Evolutionary conservation across 768 basidiomycete genomes (phyloP), one percentile per base, ranked within the genome.

Genomic region (Hygrophorus pudorinus): DNA sequence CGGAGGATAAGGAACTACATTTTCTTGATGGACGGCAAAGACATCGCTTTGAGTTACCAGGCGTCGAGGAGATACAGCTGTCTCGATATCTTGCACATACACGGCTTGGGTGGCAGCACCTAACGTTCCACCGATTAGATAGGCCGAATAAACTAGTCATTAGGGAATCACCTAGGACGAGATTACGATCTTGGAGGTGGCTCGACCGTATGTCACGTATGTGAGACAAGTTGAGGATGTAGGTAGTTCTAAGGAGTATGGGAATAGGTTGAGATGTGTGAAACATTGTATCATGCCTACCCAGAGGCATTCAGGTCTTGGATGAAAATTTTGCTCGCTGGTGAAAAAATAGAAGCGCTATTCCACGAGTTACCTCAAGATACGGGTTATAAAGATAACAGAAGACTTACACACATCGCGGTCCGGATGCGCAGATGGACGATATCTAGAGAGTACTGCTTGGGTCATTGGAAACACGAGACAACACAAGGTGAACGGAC

Each of bases 31-130:
- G n/a, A 83, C 60, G 2, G 81, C 59, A 49, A 85, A 75, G 0
- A 83, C 76, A 52, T 84, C 81, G 42, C 80, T 82, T 14, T 65
- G 51, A 2, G 80, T 81, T 20, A 66, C 58, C 8, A 85, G 55
- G 46, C 59, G 52, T 42, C 64, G 61, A 2, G 71, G 53, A 11
- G 61, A 59, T 1, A 51, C 46, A 24, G 63, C 52, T 2, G 52
- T 45, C 28, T 73, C 71, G 36, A 82, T 64, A 44, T 81, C 75
- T 3, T 65, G 55, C 2, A 85, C 54, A 38, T 73, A 63, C 1
- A 79, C 62, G 0, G 72, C 80, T 35, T 68, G 70, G 38, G 65
- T 63, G 49, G 67, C 68, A 8, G 73, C 72, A 29, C 81, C 83
- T 84, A 44, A 13, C 5, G 14, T 30, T 50, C 18, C 3, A 14